Conservation (phyloP, 768 basidiomycete genomes). For the Phanerochaete carnosa region DNA sequence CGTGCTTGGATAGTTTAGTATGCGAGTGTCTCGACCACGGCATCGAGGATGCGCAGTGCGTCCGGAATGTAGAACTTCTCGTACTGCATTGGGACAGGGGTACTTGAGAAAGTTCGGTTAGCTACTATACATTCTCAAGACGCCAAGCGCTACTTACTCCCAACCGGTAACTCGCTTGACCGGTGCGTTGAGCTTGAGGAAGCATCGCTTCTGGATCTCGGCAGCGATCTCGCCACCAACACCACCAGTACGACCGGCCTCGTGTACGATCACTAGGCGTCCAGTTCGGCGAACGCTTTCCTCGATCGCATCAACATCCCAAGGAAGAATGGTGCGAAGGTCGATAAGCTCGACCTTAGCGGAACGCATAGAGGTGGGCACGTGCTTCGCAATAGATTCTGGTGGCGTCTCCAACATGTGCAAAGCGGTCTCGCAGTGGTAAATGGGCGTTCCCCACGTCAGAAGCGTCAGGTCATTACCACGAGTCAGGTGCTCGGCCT, state of each 20-base stretch:
- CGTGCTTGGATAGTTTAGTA: constrained; percentile 39
- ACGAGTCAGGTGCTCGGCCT: constrained; percentile 69
- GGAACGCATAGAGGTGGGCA: constrained; percentile 61
- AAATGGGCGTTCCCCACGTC: constrained; percentile 92
- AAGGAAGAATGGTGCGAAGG: constrained; percentile 83
- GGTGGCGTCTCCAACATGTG: constrained; percentile 70
- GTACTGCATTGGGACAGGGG: constrained; percentile 80
- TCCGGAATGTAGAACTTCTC: constrained; percentile 95
- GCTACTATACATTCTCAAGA: background rate
- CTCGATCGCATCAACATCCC: constrained; percentile 78
- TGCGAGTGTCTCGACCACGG: constrained; percentile 74
- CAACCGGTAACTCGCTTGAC: constrained; percentile 86
- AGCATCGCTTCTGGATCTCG: constrained; percentile 84
- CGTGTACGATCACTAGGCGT: constrained; percentile 85
- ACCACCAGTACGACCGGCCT: constrained; percentile 84
- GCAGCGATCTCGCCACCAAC: constrained; percentile 92
- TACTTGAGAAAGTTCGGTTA: constrained; percentile 37
- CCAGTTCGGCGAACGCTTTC: constrained; percentile 86
- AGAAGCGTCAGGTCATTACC: constrained; percentile 88
- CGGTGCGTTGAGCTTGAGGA: constrained; percentile 84
- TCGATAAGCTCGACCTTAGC: constrained; percentile 89
- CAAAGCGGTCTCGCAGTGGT: constrained; percentile 84
- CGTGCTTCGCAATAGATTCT: constrained; percentile 52
- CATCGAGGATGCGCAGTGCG: constrained; percentile 77
- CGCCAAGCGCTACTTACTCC: constrained; percentile 67